phyloP scores from a whole-genome alignment of 495 filamentous ascomycete species.

The Chaetomidium leptoderma region DNA sequence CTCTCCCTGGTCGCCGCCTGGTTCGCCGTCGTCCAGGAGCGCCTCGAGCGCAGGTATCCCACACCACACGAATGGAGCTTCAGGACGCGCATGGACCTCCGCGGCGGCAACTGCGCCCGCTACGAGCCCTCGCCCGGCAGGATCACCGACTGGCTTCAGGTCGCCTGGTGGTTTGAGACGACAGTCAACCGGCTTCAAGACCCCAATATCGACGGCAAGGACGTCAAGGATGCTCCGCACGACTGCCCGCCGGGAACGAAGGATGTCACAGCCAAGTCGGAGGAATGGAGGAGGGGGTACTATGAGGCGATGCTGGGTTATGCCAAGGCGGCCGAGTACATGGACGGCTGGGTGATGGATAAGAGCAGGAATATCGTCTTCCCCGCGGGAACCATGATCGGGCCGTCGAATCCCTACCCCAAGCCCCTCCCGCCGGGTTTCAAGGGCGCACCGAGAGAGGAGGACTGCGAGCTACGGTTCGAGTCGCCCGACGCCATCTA shows the following conservation, averaged over 20 bases:
- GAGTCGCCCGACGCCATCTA: constrained; percentile 66
- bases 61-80: constrained; percentile 72
- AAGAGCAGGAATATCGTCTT: constrained; percentile 60
- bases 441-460: constrained; percentile 58
- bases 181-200: constrained; percentile 62
- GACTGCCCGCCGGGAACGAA: constrained; percentile 31
- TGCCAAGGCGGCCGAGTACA: constrained; percentile 70
- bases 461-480: constrained; percentile 63
- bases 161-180: constrained; percentile 50
- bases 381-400: constrained; percentile 64
- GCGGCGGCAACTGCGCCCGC: constrained; percentile 55
- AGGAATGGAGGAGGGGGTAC: constrained; percentile 79
- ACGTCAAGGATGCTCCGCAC: constrained; percentile 44
- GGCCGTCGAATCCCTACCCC: constrained; percentile 77
- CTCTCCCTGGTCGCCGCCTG: constrained; percentile 50
- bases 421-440: constrained; percentile 61
- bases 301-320: constrained; percentile 71
- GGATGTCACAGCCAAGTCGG: constrained; percentile 69
- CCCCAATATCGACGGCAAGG: constrained; percentile 60
- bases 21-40: constrained; percentile 60
- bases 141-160: constrained; percentile 61
- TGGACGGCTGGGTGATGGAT: constrained; percentile 73
- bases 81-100: constrained; percentile 55
- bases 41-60: constrained; percentile 67
- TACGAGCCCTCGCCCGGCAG: constrained; percentile 46